Percentiles rank a stretch among this genome's conserved stretches.
These are phyloP conservation scores for Erythrophleum fordii DNA, from an alignment of 306 rosid genomes.

Conservation along the genomic window DNA sequence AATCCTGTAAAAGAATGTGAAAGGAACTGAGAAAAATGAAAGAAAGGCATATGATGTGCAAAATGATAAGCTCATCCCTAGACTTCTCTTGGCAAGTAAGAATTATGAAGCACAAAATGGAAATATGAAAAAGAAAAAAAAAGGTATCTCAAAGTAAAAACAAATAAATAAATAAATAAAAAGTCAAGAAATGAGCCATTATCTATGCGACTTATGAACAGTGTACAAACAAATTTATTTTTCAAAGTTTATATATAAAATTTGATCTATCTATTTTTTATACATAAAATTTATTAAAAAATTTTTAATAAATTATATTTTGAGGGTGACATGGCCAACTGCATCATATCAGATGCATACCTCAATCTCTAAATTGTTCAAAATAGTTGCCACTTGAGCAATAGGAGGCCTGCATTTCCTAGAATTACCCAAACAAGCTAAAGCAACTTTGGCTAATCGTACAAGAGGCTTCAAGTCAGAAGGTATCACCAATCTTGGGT, in stretches of 20 bases:
- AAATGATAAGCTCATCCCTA: no score
- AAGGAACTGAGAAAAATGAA: no score
- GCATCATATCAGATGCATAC: constrained; percentile 40
- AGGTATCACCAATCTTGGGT: constrained; percentile 64
- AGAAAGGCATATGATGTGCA: no score
- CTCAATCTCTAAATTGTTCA: constrained; percentile 64
- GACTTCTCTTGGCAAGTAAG: no score
- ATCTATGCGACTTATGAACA: no score
- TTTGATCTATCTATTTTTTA: not conserved
- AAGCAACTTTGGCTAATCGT: constrained; percentile 87
- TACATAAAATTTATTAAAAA: not conserved
- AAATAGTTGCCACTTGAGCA: constrained; percentile 72
- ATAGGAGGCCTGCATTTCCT: constrained; percentile 78
- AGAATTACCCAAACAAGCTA: constrained; percentile 78
- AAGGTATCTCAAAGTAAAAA: no score
- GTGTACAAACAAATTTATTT: no score
- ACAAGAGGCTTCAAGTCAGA: constrained; percentile 50
- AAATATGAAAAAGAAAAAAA: no score
- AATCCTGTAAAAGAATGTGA: no score
- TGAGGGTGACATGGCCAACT: not conserved
- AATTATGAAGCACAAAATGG: no score
- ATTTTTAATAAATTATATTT: not conserved
- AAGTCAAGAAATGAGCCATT: no score
- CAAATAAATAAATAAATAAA: no score
- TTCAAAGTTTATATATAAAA: not conserved